Base-by-base conservation (phyloP, 495 filamentous ascomycete species). In the Immersiella caudata region DNA sequence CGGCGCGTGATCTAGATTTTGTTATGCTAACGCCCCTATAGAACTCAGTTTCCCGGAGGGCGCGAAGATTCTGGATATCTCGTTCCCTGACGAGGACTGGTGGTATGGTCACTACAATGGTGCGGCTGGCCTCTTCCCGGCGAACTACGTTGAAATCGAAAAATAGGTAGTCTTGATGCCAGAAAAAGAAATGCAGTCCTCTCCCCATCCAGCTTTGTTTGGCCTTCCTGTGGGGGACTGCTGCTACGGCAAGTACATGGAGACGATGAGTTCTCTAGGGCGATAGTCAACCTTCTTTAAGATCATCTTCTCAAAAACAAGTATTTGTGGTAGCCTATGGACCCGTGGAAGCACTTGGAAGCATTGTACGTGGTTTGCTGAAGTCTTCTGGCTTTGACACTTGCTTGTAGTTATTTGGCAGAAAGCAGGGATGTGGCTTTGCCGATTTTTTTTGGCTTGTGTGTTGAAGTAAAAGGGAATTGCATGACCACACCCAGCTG, bases 41-140 rank as follows among this genome's bases (percentile, higher is more conserved):
- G 82, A 99, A 78, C 78, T 99, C 64, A 93, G 88, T 72, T 99
- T 99, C 77, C 92, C 93, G 0, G 95, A 99, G 72, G 89, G 88
- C 6, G 94, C 91, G 27, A 92, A 82, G 56, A 92, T 99, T 58
- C 85, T 81, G 24, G 72, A 80, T 61, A 70, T 87, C 25, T 92
- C 97, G 79, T 98, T 98, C 80, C 96, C 96, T 5, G 95, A 98
- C 75, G 93, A 98, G 67, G 95, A 98, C 75, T 99, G 95, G 95
- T 99, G 95, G 95, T 88, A 91, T 68, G 95, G 95, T 46, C 87
- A 91, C 68, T 96, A 92, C 73, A 81, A 86, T 24, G 92, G 93
- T 9, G 86, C 87, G 65, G 86, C 84, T 7, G 95, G 95, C 25
- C 83, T 98, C n/a, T 99, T 99, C 85, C 91, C 91, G n/a, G 87